Base-by-base conservation (phyloP, 139 green algal species). In the Chlamydomonas incerta region DNA sequence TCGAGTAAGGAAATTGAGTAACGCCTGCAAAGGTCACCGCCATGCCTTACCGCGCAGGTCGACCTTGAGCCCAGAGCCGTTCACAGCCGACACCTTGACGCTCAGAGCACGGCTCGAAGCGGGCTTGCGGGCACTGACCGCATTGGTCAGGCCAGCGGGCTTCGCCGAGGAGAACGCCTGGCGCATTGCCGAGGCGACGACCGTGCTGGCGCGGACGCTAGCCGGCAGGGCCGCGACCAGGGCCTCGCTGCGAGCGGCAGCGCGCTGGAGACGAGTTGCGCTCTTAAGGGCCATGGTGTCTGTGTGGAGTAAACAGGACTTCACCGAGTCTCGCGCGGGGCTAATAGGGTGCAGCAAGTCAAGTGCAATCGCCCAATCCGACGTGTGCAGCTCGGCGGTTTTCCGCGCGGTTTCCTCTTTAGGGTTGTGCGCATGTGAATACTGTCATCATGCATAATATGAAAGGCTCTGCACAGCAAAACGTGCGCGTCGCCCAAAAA, bases 31-130 rank as follows among this genome's bases (percentile, higher is more conserved):
- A 15, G 50, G 17, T 34, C 21, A 34, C 10, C 31, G 66, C 29
- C 23, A 28, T 66, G 26, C 13, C 90, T 81, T 83, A 95, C 93
- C 93, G 21, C 88, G 90, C 65, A 96, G 87, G 86, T 96, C 93
- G 72, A 96, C 93, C 3, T 83, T 73, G 41, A 96, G 88, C 28
- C 93, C 93, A 31, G 75, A 37, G 31, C 81, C 80, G 41, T 86
- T 74, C 41, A 85, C 83, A 41, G 91, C 85, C 24, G 81, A 69
- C 29, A 77, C 75, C 57, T 74, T 83, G 15, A 85, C 76, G 24
- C 37, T 73, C n/a, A 89, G 68, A 9, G 68, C 63, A 33, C 85
- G 85, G 31, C 85, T 47, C 23, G 37, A 62, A 11, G 33, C 37
- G 29, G 76, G 26, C 11, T 72, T 73, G 21, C 76, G 62, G 11